Evolutionary conservation across 2,329 filamentous ascomycete genomes (phyloP).

Genomic region (Colletotrichum brevisporum): DNA sequence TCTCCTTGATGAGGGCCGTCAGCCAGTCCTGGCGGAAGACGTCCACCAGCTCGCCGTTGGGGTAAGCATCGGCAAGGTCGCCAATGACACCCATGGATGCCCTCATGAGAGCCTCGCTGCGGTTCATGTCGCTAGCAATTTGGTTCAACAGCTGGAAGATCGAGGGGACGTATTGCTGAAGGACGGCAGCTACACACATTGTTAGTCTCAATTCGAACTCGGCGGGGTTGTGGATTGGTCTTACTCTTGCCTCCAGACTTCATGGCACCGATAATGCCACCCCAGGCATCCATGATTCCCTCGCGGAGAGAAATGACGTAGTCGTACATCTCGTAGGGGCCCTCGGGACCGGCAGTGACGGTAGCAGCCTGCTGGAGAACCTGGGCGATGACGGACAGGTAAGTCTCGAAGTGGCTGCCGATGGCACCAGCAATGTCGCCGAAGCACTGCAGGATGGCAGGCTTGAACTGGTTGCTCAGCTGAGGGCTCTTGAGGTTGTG

Average conservation of each 20-base stretch:
- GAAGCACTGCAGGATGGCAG: constrained; percentile 97
- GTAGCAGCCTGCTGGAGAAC: constrained; percentile 93
- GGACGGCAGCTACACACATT: constrained; percentile 69
- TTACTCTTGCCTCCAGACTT: constrained; percentile 83
- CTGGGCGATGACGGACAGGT: constrained; percentile 91
- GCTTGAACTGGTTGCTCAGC: constrained; percentile 97
- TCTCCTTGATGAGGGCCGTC: constrained; percentile 90
- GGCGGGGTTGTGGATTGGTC: constrained; percentile 47
- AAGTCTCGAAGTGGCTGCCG: constrained; percentile 90
- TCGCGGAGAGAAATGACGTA: constrained; percentile 96
- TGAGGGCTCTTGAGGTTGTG: constrained; percentile 90
- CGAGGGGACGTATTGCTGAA: constrained; percentile 83
- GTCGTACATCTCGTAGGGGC: constrained; percentile 95
- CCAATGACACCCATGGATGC: constrained; percentile 98
- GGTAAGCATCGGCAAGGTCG: constrained; percentile 94
- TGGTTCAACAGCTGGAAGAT: constrained; percentile 90
- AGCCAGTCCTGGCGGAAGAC: constrained; percentile 95
- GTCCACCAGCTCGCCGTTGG: constrained; percentile 85
- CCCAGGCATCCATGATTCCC: constrained; percentile 99
- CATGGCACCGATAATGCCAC: constrained; percentile 95
- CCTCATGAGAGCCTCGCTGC: constrained; percentile 91
- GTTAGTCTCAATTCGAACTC: constrained; percentile 45
- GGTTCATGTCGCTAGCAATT: constrained; percentile 86
- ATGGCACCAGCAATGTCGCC: constrained; percentile 98
- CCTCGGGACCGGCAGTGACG: constrained; percentile 83